phyloP scores from a whole-genome alignment of 352 stramenopile genomes.

The Phytophthora hibernalis region DNA sequence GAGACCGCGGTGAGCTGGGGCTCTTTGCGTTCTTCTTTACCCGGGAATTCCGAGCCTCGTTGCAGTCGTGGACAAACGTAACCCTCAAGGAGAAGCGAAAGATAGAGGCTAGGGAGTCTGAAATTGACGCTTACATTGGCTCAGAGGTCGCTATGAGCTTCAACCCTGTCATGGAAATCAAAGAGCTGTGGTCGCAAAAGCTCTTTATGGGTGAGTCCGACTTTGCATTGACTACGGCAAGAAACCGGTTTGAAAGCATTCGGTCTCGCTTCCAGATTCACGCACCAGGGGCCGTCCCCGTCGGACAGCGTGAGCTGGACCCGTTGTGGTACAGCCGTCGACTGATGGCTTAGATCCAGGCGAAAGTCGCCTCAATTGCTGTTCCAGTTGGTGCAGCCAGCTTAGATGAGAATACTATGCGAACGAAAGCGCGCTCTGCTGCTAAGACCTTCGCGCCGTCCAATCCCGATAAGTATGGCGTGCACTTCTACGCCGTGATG shows the following conservation, averaged over 20 bases:
- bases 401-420: constrained; percentile 14
- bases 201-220: constrained; percentile 8
- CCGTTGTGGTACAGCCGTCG: constrained; percentile 15
- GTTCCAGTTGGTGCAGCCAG: constrained; percentile 10
- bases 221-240: not conserved
- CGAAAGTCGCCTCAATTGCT: not conserved
- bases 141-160: constrained; percentile 17
- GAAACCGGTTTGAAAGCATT: constrained; percentile 14
- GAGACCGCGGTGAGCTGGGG: constrained; percentile 1
- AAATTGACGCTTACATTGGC: constrained; percentile 15
- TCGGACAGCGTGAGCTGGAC: not conserved
- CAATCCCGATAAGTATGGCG: constrained; percentile 15
- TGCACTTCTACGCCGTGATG: constrained; percentile 6
- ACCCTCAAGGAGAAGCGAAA: constrained; percentile 11
- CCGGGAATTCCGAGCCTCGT: not conserved
- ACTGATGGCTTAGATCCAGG: not conserved
- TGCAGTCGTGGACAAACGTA: constrained; percentile 3
- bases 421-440: constrained; percentile 5
- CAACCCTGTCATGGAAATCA: constrained; percentile 11
- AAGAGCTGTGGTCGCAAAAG: constrained; percentile 15
- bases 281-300: not conserved
- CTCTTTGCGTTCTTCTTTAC: constrained; percentile 13
- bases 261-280: constrained; percentile 11
- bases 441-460: not conserved
- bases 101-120: not conserved